Evolutionary conservation across 176 grass and related monocot species (phyloP).

Genomic region (Musa schizocarpa): DNA sequence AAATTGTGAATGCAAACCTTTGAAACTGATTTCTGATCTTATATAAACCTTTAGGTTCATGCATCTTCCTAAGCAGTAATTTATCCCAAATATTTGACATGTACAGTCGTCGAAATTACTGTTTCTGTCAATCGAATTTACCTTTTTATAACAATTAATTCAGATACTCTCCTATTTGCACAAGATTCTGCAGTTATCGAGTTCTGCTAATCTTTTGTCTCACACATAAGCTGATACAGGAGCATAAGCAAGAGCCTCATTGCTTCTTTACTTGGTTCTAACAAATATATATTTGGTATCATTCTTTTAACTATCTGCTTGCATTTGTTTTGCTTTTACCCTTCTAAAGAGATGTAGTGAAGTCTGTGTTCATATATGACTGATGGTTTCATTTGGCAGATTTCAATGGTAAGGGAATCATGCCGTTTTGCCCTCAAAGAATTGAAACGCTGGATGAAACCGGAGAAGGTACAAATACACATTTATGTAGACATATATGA

Average conservation of each 20-base stretch:
- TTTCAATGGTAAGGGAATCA: constrained; percentile 46
- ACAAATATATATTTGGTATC: too few species aligned
- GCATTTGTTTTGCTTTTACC: not conserved
- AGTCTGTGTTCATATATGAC: not conserved
- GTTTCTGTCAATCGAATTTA: too few species aligned
- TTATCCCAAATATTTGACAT: too few species aligned
- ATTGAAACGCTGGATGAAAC: constrained; percentile 85
- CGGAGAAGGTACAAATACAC: constrained; percentile 46
- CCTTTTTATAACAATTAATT: too few species aligned
- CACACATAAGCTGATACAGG: not conserved
- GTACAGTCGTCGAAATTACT: too few species aligned
- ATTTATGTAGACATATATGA: not conserved
- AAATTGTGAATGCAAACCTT: too few species aligned
- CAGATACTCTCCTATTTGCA: too few species aligned
- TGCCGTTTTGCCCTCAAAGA: constrained; percentile 53
- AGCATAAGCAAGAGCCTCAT: not conserved
- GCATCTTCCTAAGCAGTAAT: too few species aligned
- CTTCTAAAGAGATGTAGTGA: not conserved
- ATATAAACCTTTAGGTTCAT: too few species aligned
- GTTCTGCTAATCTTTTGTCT: not conserved
- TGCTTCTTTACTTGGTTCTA: not conserved
- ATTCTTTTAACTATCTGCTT: not conserved
- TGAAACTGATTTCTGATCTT: too few species aligned
- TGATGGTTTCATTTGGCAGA: constrained; percentile 26
- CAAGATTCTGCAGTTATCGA: too few species aligned